These are phyloP conservation scores for Acacia acuminata DNA, from an alignment of 306 rosid species.

Conservation along the genomic window DNA sequence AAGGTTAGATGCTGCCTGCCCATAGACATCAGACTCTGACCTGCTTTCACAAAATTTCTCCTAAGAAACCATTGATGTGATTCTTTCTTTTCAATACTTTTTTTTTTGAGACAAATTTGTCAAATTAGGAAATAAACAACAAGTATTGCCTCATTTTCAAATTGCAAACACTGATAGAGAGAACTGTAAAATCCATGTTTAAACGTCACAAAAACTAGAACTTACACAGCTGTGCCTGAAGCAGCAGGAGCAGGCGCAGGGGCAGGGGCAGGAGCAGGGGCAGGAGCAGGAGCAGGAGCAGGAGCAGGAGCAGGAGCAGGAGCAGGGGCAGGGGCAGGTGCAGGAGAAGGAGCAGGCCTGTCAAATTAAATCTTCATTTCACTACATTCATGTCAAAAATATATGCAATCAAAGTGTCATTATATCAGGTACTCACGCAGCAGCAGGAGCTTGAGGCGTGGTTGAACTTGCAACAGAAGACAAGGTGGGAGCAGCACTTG, in stretches of 20 bases:
- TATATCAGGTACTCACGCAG: conserved; percentile 44
- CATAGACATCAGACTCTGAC: conserved; percentile 52
- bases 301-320: conserved; percentile 29
- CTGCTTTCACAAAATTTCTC: conserved; percentile 44
- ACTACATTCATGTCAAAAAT: not conserved
- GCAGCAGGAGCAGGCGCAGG: conserved; percentile 17
- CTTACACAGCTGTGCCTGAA: conserved; percentile 46
- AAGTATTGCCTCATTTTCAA: not conserved
- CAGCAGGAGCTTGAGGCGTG: conserved; percentile 41
- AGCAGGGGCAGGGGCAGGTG: conserved; percentile 28
- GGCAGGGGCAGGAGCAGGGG: conserved; percentile 18
- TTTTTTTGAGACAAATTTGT: not conserved
- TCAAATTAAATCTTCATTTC: conserved; percentile 19
- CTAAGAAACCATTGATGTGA: not conserved
- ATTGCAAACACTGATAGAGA: not conserved
- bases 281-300: conserved; percentile 21
- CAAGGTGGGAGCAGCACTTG: conserved; percentile 48
- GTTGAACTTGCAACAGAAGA: conserved; percentile 31
- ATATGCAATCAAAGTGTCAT: not conserved
- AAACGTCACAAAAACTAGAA: not conserved
- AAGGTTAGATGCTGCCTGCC: conserved; percentile 76
- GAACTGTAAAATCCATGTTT: not conserved
- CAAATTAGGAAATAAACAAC: not conserved
- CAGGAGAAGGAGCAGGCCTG: conserved; percentile 42
- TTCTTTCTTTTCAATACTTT: not conserved